Percentiles rank a stretch among this genome's conserved stretches.
These are phyloP conservation scores for Sporisorium sorghi DNA, from an alignment of 1,284 basidiomycete genomes.

Conservation along the genomic window DNA sequence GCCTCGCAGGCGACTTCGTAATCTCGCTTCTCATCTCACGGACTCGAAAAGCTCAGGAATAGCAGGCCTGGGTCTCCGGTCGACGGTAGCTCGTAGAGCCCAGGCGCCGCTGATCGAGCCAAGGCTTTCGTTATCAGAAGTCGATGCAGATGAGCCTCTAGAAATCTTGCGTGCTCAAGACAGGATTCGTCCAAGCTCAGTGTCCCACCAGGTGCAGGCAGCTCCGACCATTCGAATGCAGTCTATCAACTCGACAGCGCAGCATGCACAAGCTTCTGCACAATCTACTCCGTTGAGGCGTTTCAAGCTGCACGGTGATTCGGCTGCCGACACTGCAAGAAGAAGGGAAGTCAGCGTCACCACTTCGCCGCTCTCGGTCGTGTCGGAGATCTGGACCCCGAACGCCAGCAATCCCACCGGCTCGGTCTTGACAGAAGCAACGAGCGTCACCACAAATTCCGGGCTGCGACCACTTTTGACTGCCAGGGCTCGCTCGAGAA, in stretches of 20 bases:
- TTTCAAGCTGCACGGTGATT: constrained; percentile 9
- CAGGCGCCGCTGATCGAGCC: not conserved
- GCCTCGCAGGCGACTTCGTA: not conserved
- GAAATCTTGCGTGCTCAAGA: not conserved
- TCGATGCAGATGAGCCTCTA: not conserved
- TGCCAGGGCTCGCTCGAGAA: not conserved
- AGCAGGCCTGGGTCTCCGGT: too few species aligned
- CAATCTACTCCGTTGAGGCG: constrained; percentile 5
- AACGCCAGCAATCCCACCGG: constrained; percentile 14
- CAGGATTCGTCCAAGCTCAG: not conserved
- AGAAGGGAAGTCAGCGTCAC: constrained; percentile 15
- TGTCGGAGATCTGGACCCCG: constrained; percentile 30
- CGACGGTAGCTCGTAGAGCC: not conserved
- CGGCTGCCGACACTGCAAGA: constrained; percentile 1
- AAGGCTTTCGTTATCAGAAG: not conserved
- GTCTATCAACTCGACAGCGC: not conserved
- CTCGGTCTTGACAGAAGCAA: constrained; percentile 27
- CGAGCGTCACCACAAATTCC: not conserved
- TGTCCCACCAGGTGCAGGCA: not conserved
- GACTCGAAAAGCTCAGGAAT: not conserved
- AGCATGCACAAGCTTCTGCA: not conserved
- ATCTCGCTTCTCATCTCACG: not conserved
- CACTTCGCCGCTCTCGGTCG: constrained; percentile 12
- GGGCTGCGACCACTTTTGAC: not conserved
- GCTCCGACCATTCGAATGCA: not conserved